These are phyloP conservation scores for Irpex sp. DNA, from an alignment of 1,284 basidiomycete species.

Conservation along the genomic window DNA sequence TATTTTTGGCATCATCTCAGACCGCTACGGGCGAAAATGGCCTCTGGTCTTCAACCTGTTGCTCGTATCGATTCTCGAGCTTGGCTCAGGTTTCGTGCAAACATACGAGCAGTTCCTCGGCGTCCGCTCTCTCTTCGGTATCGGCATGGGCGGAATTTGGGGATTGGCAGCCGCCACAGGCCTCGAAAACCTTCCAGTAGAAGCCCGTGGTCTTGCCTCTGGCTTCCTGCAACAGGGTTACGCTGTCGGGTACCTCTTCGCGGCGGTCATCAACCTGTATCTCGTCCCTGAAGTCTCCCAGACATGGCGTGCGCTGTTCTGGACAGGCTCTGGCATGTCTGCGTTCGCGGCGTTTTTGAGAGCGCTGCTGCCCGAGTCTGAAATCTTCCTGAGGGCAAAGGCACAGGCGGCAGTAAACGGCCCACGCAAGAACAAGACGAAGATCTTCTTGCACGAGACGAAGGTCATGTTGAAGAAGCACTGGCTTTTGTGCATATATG, in stretches of 20 bases:
- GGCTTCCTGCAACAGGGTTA: constrained; percentile 80
- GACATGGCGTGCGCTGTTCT: constrained; percentile 67
- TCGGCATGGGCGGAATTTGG: constrained; percentile 88
- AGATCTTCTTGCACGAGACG: constrained; percentile 71
- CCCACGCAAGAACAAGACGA: constrained; percentile 53
- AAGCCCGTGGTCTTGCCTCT: constrained; percentile 80
- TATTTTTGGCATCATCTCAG: constrained; percentile 78
- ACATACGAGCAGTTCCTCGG: constrained; percentile 69
- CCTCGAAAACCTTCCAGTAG: constrained; percentile 88
- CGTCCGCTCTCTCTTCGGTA: constrained; percentile 75
- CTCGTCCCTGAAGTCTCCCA: constrained; percentile 52
- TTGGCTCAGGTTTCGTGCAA: constrained; percentile 74
- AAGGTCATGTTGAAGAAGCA: constrained; percentile 78
- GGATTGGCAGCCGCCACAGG: constrained; percentile 74
- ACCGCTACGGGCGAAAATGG: constrained; percentile 92
- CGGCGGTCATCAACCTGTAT: constrained; percentile 74
- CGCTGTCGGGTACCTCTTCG: constrained; percentile 43
- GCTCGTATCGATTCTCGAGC: constrained; percentile 71
- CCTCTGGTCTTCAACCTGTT: constrained; percentile 79
- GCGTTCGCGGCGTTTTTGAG: constrained; percentile 74
- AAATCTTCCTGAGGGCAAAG: constrained; percentile 68
- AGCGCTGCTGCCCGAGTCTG: constrained; percentile 75
- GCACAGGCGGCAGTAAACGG: constrained; percentile 40
- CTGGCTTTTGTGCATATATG: constrained; percentile 87
- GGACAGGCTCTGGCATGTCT: constrained; percentile 69